Conservation (phyloP, 2,329 filamentous ascomycete genomes). For the Cytospora schulzeri region DNA sequence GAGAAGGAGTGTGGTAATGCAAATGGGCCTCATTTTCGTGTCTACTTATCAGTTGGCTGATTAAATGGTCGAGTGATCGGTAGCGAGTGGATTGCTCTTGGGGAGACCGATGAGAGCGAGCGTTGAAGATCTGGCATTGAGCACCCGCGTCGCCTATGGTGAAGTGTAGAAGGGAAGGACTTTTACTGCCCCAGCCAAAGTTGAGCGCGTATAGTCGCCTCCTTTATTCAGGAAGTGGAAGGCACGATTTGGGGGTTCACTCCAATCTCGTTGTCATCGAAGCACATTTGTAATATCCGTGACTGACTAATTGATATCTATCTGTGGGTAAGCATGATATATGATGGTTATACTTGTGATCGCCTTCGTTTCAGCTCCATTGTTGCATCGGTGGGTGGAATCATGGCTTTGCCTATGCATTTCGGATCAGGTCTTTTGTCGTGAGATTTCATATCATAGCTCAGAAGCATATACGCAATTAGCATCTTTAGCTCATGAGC, state of each 20-base stretch:
- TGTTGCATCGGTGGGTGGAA: constrained; percentile 39
- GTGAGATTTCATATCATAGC: constrained; percentile 54
- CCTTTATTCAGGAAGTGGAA: neutral
- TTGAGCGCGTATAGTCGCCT: neutral
- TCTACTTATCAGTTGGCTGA: neutral
- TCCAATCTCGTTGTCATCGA: neutral
- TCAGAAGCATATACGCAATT: constrained; percentile 50
- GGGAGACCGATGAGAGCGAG: neutral
- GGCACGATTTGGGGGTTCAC: too few relatives aligned
- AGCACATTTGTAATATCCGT: too few relatives aligned
- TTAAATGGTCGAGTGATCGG: neutral
- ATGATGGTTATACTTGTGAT: neutral
- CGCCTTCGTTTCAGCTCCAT: constrained; percentile 36
- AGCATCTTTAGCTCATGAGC: constrained; percentile 59
- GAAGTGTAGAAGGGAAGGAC: neutral
- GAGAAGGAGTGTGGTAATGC: neutral
- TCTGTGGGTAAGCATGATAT: too few relatives aligned
- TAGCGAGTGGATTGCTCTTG: neutral
- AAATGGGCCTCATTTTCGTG: neutral
- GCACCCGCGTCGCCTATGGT: neutral
- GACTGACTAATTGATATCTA: too few relatives aligned
- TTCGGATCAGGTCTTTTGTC: constrained; percentile 42
- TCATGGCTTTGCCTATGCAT: constrained; percentile 49
- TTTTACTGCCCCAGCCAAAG: neutral
- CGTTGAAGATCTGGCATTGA: neutral